These are phyloP conservation scores for Sugiyamaella grinbergsii DNA, from an alignment of 1,139 yeast species.

Conservation along the genomic window DNA sequence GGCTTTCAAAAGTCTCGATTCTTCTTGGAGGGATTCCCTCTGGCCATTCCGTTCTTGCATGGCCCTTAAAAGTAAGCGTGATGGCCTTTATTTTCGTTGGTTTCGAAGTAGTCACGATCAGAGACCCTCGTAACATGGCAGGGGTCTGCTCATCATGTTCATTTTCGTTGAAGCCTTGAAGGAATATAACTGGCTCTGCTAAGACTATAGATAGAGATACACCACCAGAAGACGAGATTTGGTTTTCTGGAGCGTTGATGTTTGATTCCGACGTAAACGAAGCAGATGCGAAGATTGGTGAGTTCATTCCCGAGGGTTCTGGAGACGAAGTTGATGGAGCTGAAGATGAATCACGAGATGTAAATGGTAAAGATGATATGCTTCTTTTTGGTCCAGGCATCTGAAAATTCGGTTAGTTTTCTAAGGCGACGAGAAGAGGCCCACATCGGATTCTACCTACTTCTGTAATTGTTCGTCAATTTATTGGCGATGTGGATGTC, in stretches of 20 bases:
- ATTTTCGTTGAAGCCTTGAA: constrained; percentile 74
- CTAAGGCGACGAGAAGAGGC: no score
- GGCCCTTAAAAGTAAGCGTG: constrained; percentile 67
- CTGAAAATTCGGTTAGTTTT: background rate
- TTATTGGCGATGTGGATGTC: no score
- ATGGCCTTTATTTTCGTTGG: constrained; percentile 75
- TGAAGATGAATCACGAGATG: background rate
- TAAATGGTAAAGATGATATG: background rate
- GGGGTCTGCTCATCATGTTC: constrained; percentile 77
- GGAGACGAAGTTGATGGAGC: background rate
- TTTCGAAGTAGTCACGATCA: constrained; percentile 69
- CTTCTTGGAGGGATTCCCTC: constrained; percentile 96
- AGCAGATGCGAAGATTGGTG: constrained; percentile 22
- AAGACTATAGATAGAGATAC: constrained; percentile 49
- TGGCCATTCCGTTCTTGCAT: constrained; percentile 92
- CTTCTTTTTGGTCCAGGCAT: background rate
- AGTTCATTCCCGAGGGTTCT: constrained; percentile 5
- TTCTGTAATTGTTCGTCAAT: no score
- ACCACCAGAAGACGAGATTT: constrained; percentile 28
- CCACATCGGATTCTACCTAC: no score
- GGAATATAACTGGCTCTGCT: constrained; percentile 76
- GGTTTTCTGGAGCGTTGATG: constrained; percentile 27
- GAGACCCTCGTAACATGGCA: constrained; percentile 78
- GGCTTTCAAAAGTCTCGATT: constrained; percentile 61
- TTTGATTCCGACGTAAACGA: constrained; percentile 22